Conservation (phyloP, 306 rosid genomes). For the Lupinus albus region DNA sequence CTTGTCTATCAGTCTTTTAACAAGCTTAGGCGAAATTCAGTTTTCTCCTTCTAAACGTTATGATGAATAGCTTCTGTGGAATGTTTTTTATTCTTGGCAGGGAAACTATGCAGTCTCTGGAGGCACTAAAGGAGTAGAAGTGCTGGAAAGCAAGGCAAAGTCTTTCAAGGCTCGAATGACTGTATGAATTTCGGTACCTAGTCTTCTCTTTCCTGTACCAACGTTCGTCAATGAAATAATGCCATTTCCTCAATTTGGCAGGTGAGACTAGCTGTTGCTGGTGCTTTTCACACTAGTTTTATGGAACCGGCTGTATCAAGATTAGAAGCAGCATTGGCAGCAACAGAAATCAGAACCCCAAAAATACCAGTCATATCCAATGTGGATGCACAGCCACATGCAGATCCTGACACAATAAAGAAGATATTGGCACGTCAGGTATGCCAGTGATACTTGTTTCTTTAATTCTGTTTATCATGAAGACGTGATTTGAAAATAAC, state of each 20-base stretch:
- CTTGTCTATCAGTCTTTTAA: constrained; percentile 34
- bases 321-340: constrained; percentile 88
- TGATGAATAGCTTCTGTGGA: constrained; percentile 16
- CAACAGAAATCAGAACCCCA: constrained; percentile 79
- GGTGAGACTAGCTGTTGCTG: constrained; percentile 98
- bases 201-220: constrained; percentile 10
- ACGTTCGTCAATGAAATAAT: constrained; percentile 37
- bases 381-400: constrained; percentile 85
- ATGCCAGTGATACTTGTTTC: constrained; percentile 21
- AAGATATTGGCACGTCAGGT: constrained; percentile 90
- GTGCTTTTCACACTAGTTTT: constrained; percentile 92
- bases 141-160: constrained; percentile 89
- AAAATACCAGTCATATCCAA: constrained; percentile 95
- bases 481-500: constrained; percentile 36
- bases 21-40: constrained; percentile 26
- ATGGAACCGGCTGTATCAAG: constrained; percentile 98
- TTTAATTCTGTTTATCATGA: not conserved
- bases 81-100: constrained; percentile 47
- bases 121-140: constrained; percentile 89
- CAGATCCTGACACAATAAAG: constrained; percentile 82
- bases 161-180: constrained; percentile 99
- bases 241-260: constrained; percentile 39
- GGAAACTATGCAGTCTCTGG: constrained; percentile 98
- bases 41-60: constrained; percentile 30
- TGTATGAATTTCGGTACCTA: constrained; percentile 46